Evolutionary conservation across 805 yeast genomes (phyloP).

Genomic region (Maudiozyma barnettii): DNA sequence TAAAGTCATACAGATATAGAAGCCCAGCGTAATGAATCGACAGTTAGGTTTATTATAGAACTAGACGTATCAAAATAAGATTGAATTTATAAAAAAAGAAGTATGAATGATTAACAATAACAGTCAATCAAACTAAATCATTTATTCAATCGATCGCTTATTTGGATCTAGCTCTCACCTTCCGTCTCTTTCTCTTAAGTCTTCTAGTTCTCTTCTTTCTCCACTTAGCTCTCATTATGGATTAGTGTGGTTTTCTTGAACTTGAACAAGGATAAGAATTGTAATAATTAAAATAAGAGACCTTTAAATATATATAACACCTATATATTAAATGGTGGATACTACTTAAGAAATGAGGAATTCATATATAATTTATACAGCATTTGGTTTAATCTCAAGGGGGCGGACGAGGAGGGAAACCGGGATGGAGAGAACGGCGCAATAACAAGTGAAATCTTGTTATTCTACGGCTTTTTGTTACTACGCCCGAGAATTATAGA

Average conservation of each 20-base stretch:
- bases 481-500: no score
- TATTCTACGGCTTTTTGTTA: no score
- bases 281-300: not conserved
- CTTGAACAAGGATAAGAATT: not conserved
- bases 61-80: slow-evolving; percentile 1
- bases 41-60: slow-evolving; percentile 2
- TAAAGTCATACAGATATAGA: not conserved
- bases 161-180: slow-evolving; percentile 99
- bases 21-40: slow-evolving; percentile 1
- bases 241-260: slow-evolving; percentile 2
- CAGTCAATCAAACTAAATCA: not conserved
- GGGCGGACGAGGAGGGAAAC: not conserved
- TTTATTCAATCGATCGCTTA: slow-evolving; percentile 42
- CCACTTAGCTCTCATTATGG: slow-evolving; percentile 91
- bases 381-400: not conserved
- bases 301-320: not conserved
- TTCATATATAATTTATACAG: not conserved
- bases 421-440: not conserved
- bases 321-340: not conserved
- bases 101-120: not conserved
- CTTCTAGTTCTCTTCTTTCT: slow-evolving; percentile 99
- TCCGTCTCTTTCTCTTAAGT: slow-evolving; percentile 99
- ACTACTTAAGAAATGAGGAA: not conserved
- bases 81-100: not conserved
- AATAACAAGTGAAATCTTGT: no score